A percentile compares a stretch with the other conserved stretches of the same genome.
Conservation (phyloP, 75 land plant genomes). For the Selaginella moellendorffii region DNA sequence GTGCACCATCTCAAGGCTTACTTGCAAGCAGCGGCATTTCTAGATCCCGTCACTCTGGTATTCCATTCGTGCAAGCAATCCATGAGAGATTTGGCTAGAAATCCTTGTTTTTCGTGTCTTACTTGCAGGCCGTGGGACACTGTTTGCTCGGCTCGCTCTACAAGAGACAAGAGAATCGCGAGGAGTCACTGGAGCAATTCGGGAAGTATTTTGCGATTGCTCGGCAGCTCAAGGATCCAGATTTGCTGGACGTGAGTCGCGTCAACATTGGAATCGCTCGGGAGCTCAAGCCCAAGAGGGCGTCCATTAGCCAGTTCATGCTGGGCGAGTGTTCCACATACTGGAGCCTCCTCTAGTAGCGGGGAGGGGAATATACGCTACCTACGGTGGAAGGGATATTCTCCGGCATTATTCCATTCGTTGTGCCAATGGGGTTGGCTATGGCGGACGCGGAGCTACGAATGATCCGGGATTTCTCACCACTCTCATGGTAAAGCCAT, state of each 20-base stretch:
- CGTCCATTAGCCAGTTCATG: neutral
- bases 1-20: conserved; percentile 11
- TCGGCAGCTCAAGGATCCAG: conserved; percentile 5
- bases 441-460: too few relatives aligned
- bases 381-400: too few relatives aligned
- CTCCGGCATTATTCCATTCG: too few relatives aligned
- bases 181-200: conserved; percentile 11
- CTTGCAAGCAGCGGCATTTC: conserved; percentile 9
- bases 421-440: too few relatives aligned
- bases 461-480: too few relatives aligned
- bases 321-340: neutral
- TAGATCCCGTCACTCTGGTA: conserved; percentile 16
- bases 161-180: conserved; percentile 7
- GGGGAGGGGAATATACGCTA: too few relatives aligned
- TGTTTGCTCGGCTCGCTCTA: conserved; percentile 13
- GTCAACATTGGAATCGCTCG: conserved; percentile 13
- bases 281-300: neutral
- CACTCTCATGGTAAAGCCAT: too few relatives aligned
- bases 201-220: conserved; percentile 8
- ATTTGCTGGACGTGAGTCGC: conserved; percentile 9
- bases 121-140: conserved; percentile 13
- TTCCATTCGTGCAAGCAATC: too few relatives aligned
- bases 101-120: neutral
- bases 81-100: too few relatives aligned
- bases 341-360: neutral